phyloP scores from a whole-genome alignment of 257 asterid species.

The Plantago elongata region DNA sequence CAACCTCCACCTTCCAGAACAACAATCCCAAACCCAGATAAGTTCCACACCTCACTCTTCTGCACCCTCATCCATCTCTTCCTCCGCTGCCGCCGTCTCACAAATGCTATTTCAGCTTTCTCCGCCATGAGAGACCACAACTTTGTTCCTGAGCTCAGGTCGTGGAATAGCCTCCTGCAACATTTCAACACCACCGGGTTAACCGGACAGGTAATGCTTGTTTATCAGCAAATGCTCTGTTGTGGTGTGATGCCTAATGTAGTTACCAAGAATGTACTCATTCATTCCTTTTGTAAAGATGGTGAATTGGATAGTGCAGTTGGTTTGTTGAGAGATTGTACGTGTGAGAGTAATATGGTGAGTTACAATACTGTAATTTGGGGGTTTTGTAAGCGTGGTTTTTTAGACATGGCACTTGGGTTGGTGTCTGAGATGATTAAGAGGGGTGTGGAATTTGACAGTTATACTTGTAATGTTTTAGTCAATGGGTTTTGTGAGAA shows the following conservation, averaged over 20 bases:
- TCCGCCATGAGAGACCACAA: constrained; percentile 59
- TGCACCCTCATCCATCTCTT: constrained; percentile 80
- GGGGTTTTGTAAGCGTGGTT: constrained; percentile 68
- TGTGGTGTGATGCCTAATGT: constrained; percentile 49
- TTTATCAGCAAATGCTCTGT: constrained; percentile 58
- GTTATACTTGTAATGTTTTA: constrained; percentile 67
- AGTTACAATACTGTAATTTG: constrained; percentile 85
- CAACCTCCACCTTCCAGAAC: constrained; percentile 4
- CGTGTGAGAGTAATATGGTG: constrained; percentile 46
- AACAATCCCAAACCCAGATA: constrained; percentile 22
- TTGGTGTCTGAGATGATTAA: constrained; percentile 78
- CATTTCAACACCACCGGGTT: constrained; percentile 66
- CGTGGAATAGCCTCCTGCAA: constrained; percentile 60
- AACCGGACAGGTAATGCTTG: constrained; percentile 56
- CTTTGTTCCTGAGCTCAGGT: constrained; percentile 40
- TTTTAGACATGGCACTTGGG: constrained; percentile 55
- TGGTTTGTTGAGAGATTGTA: constrained; percentile 39
- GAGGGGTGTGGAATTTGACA: constrained; percentile 41
- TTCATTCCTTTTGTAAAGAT: constrained; percentile 63
- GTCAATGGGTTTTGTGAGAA: constrained; percentile 73
- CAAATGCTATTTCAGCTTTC: constrained; percentile 56
- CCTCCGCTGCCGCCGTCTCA: constrained; percentile 73
- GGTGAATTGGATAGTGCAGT: constrained; percentile 52
- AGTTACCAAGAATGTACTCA: constrained; percentile 56
- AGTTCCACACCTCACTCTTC: constrained; percentile 56